Evolutionary conservation across 805 yeast genomes (phyloP), one percentile per base, ranked within the genome.

Genomic region (Wickerhamiella sorbophila): DNA sequence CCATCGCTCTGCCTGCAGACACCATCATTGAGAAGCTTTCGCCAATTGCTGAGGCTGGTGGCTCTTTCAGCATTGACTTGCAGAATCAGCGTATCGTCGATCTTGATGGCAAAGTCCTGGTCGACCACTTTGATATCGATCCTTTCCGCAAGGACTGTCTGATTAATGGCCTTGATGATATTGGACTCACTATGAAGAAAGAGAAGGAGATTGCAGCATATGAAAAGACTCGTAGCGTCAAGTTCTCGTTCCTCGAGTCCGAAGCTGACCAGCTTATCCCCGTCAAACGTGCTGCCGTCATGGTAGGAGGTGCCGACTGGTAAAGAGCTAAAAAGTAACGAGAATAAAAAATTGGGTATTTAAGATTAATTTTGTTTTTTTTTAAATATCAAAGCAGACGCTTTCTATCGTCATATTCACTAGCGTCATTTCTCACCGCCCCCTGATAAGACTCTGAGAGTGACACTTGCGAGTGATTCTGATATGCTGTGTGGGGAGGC

Each of bases 91-190:
- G 75, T 57, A 86, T 91, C 54, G 58, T 62, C 40, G 76, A 72
- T 46, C 70, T 74, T 46, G 66, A 74, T 42, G 86, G 79, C 44
- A 80, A 81, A 53, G 79, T 82, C 33, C 66, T 87, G 43, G 79
- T 86, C 26, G 86, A 77, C 14, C 71, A 79, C 51, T 91, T 91
- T 52, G 95, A 84, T 4, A 75, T 91, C 47, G 97, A 87, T 62
- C 72, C 67, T 27, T 91, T 87, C 72, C 80, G 96, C 71, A 86
- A 87, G 65, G 94, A 88, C 63, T 91, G 97, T 60, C 71, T 91
- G 53, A 68, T 88, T 43, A 85, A 91, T 51, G 98, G 98, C 49
- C 76, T 91, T 48, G 98, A 91, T 61, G 98, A 91, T 60, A 91
- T 91, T 63, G 96, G 96, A 34, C 73, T 91, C 56, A 91, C 98